Conservation (phyloP, 164 flowering plant species). For the Pachysandra terminalis region DNA sequence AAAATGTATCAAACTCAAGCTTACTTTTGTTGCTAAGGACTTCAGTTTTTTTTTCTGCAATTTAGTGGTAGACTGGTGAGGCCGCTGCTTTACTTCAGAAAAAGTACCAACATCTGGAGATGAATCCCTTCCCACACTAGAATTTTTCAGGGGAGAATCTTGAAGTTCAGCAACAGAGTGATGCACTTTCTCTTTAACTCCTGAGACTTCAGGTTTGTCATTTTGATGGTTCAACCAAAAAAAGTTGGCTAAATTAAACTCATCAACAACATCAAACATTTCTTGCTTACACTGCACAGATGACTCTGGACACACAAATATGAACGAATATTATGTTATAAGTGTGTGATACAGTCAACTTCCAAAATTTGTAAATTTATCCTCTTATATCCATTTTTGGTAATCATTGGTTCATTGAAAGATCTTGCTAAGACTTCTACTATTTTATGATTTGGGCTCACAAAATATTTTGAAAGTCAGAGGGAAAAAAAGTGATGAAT, state of each 20-base stretch:
- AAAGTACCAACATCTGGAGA: constrained; percentile 18
- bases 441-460: no score
- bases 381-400: no score
- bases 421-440: no score
- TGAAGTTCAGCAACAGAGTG: constrained; percentile 17
- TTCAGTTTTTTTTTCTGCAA: constrained; percentile 40
- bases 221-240: constrained; percentile 27
- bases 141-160: constrained; percentile 17
- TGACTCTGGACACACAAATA: constrained; percentile 30
- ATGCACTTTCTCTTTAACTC: constrained; percentile 27
- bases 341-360: no score
- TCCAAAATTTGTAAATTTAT: no score
- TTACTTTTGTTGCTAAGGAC: constrained; percentile 53
- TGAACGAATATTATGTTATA: neutral
- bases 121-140: constrained; percentile 25
- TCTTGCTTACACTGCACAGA: constrained; percentile 37
- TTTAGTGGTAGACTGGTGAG: no score
- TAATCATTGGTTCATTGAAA: no score
- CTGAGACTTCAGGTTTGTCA: constrained; percentile 27
- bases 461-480: no score
- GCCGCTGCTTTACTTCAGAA: constrained; percentile 31
- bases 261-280: constrained; percentile 25
- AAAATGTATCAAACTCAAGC: neutral
- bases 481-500: no score
- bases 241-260: constrained; percentile 26